Evolutionary conservation across 805 yeast genomes (phyloP), one percentile per base, ranked within the genome.

Genomic region (Candida hispaniensis): DNA sequence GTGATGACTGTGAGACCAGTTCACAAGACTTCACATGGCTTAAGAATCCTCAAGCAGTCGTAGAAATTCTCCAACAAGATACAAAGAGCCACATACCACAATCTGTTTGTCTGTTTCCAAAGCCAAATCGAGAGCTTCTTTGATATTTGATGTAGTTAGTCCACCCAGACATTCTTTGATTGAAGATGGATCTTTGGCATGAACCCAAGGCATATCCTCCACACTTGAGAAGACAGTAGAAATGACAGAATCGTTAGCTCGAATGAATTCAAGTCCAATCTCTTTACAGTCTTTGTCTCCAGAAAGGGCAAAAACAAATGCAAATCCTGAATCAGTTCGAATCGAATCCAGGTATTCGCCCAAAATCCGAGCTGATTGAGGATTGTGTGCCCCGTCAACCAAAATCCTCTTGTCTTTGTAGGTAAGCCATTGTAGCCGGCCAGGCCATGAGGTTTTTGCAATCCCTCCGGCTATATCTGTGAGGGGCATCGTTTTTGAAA

Each of bases 141-240:
- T 24, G 9, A 23, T 26, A 14, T 14, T 21, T 3, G 26, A 10
- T 14, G 19, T 7, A 6, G 22, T 30, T 18, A 23, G 18, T 6
- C 24, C 9, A 7, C 11, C 20, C 21, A 43, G 5, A 3, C 41
- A 61, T 2, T 47, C 39, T 12, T 35, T 14, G n/a, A 32, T 32
- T 1, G 54, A 45, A 13, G 45, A 44, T 1, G 47, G 43, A 12
- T 58, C 39, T 4, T 46, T 53, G 2, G 16, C 58, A 25, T 62
- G 48, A 4, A 91, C 73, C 97, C 97, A 91, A 0, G 97, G 95
- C 98, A 91, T 91, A 0, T 82, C 78, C 9, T 77, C 86, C 1
- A 93, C 88, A 1, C 59, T 47, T 2, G 74, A 68, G 51, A 86
- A 91, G 18, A 60, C 50, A 0, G 88, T 73, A 1, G 76, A 66